These are phyloP conservation scores for Crithidia fasciculata DNA, from an alignment of 208 protist genomes.

Conservation along the genomic window DNA sequence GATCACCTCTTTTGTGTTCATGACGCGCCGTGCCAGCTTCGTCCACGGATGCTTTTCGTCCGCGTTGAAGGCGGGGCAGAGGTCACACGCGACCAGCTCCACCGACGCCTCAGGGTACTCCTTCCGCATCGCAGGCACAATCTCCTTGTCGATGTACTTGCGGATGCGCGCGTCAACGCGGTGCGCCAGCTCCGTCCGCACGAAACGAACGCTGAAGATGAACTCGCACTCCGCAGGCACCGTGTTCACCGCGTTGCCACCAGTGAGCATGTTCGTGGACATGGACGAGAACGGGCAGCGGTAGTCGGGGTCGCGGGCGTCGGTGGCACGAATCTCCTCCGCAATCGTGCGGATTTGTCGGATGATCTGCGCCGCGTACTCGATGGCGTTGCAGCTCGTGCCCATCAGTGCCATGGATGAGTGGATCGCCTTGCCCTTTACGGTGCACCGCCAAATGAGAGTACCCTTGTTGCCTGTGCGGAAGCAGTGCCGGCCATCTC, in stretches of 20 bases:
- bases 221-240: conserved; percentile 51
- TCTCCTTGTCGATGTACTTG: conserved; percentile 35
- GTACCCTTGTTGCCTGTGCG: conserved; percentile 10
- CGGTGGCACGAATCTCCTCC: conserved; percentile 34
- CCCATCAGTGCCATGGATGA: conserved; percentile 47
- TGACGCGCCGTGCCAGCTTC: conserved; percentile 26
- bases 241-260: conserved; percentile 58
- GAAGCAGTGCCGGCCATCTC: conserved; percentile 15
- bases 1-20: conserved; percentile 12
- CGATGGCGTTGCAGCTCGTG: conserved; percentile 49
- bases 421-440: conserved; percentile 49
- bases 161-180: conserved; percentile 36
- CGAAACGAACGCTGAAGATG: conserved; percentile 42
- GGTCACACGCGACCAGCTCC: conserved; percentile 15
- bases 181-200: conserved; percentile 18
- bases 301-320: conserved; percentile 28
- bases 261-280: conserved; percentile 43
- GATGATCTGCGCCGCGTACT: conserved; percentile 48
- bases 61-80: conserved; percentile 32
- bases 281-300: conserved; percentile 33
- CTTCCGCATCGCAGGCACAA: conserved; percentile 36
- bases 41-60: conserved; percentile 43
- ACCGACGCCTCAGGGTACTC: conserved; percentile 38
- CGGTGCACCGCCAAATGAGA: conserved; percentile 20
- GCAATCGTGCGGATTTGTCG: conserved; percentile 37